These are phyloP conservation scores for Paratrypanosoma confusum DNA, from an alignment of 208 protist genomes.

Conservation along the genomic window DNA sequence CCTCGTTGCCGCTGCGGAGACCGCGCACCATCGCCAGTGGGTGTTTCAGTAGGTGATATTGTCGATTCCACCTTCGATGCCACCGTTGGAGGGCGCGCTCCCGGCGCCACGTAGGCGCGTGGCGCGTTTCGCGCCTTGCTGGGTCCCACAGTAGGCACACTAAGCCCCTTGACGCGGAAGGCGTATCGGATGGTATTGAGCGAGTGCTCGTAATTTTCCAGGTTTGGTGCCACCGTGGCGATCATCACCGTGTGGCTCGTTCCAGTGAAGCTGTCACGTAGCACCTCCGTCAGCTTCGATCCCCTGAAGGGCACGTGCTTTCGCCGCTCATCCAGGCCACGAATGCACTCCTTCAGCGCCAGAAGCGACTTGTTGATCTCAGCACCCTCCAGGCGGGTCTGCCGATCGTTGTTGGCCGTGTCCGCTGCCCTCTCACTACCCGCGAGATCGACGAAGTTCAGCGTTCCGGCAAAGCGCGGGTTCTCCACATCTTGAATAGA, in stretches of 20 bases:
- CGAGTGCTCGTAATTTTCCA: conserved; percentile 87
- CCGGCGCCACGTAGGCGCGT: conserved; percentile 8
- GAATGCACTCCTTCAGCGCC: conserved; percentile 93
- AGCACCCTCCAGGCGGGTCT: conserved; percentile 84
- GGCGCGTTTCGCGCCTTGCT: conserved; percentile 61
- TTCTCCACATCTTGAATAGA: conserved; percentile 22
- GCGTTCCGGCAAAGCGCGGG: conserved; percentile 44
- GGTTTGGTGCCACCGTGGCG: conserved; percentile 87
- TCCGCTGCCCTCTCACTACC: conserved; percentile 94
- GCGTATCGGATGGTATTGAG: conserved; percentile 98
- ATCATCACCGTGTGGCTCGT: conserved; percentile 94
- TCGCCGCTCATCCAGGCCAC: conserved; percentile 82
- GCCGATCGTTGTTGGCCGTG: conserved; percentile 74
- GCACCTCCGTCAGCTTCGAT: conserved; percentile 93
- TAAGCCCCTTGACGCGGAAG: conserved; percentile 83
- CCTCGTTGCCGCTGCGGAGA: too few relatives aligned
- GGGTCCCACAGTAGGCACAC: conserved; percentile 33
- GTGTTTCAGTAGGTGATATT: too few relatives aligned
- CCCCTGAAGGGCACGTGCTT: conserved; percentile 94
- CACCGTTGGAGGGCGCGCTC: neutral
- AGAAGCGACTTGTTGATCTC: conserved; percentile 95
- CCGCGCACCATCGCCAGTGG: too few relatives aligned
- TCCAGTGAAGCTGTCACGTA: conserved; percentile 93
- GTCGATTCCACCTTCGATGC: too few relatives aligned
- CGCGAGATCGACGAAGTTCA: conserved; percentile 97